A percentile compares a stretch with the other conserved stretches of the same genome.
Conservation (phyloP, 1,284 basidiomycete species). For the Trichosporon sp. region DNA sequence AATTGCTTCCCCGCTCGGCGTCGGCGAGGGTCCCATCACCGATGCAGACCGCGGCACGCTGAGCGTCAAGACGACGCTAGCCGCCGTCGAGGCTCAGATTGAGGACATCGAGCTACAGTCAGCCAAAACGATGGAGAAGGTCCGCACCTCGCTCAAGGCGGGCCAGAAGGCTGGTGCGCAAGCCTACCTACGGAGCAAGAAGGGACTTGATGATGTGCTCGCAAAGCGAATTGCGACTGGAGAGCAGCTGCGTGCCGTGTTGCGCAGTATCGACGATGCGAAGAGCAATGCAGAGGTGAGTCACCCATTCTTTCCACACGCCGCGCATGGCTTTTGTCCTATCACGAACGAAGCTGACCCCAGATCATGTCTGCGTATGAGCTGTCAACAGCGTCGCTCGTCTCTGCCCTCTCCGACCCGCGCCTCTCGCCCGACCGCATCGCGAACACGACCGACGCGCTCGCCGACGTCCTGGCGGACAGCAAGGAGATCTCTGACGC, state of each 20-base stretch:
- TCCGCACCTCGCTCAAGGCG: slow-evolving; percentile 59
- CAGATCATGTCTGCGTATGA: slow-evolving; percentile 83
- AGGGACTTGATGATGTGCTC: slow-evolving; percentile 71
- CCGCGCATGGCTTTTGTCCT: too few species aligned
- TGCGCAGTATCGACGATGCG: slow-evolving; percentile 78
- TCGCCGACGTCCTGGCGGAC: slow-evolving; percentile 73
- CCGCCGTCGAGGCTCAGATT: slow-evolving; percentile 45
- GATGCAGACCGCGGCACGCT: slow-evolving; percentile 45
- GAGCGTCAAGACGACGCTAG: slow-evolving; percentile 33
- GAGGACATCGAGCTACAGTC: slow-evolving; percentile 56
- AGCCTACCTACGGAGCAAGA: slow-evolving; percentile 69
- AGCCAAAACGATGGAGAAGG: slow-evolving; percentile 63
- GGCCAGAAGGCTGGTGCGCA: slow-evolving; percentile 69
- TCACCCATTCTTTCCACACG: background rate
- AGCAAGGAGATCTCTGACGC: slow-evolving; percentile 76
- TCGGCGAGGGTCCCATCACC: slow-evolving; percentile 35
- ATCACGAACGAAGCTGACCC: background rate
- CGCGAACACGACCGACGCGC: slow-evolving; percentile 76
- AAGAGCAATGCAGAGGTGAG: slow-evolving; percentile 78
- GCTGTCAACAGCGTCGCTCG: slow-evolving; percentile 69
- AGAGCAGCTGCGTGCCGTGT: slow-evolving; percentile 66
- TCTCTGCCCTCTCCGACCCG: slow-evolving; percentile 68
- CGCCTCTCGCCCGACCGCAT: slow-evolving; percentile 69
- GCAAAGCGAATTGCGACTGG: slow-evolving; percentile 66
- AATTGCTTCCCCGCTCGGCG: slow-evolving; percentile 54